phyloP scores from a whole-genome alignment of 192 early-diverging fungal genomes.

The Endogone sp. region DNA sequence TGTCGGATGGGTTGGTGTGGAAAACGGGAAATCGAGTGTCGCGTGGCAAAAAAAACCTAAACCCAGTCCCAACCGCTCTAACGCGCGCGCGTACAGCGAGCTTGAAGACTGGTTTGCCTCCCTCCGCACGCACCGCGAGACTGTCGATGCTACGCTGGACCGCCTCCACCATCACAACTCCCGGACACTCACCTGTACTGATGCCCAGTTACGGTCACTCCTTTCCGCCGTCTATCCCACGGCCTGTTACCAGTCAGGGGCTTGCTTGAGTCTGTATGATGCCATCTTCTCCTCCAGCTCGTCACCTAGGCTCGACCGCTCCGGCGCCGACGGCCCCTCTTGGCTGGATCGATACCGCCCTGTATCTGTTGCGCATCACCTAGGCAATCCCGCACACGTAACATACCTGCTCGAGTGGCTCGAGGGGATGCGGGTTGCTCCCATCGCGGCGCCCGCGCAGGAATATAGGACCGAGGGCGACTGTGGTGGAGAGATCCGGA shows the following conservation, averaged over 20 bases:
- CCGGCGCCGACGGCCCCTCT: background rate
- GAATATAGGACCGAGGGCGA: background rate
- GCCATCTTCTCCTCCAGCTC: background rate
- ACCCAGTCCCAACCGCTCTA: too few species aligned
- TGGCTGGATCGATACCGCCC: background rate
- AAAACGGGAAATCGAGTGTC: too few species aligned
- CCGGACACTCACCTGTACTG: background rate
- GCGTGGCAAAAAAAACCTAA: too few species aligned
- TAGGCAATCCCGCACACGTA: background rate
- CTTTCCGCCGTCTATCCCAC: background rate
- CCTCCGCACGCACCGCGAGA: background rate
- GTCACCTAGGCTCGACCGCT: background rate
- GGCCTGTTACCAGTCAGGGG: background rate
- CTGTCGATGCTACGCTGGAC: background rate
- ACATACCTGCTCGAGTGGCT: background rate
- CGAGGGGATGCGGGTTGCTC: background rate
- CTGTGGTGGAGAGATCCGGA: background rate
- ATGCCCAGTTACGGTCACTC: background rate
- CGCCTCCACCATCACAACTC: background rate
- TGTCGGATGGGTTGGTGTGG: background rate
- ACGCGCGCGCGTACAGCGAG: background rate
- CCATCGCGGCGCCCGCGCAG: background rate
- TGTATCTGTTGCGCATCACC: background rate
- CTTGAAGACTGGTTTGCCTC: background rate
- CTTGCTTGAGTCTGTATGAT: background rate